A percentile compares a stretch with the other conserved stretches of the same genome.
Conservation (phyloP, 164 flowering plant genomes). For the Paratinospora sagittata region DNA sequence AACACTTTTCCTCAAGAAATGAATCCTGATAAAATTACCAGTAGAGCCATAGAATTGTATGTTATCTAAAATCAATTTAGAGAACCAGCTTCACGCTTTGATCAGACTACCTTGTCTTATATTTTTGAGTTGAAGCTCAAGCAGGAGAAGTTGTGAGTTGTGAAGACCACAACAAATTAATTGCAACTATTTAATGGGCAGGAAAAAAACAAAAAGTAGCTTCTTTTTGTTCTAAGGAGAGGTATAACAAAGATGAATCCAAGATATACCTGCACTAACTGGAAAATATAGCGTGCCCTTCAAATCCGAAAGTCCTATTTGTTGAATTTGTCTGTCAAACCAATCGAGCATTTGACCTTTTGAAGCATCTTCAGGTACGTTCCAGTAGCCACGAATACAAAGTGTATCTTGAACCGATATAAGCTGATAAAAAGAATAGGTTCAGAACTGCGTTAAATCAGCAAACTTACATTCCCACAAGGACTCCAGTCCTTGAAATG, state of each 20-base stretch:
- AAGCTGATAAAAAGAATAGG: conserved; percentile 29
- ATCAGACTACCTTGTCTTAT: neutral
- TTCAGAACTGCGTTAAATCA: neutral
- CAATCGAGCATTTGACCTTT: conserved; percentile 41
- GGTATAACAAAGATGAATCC: neutral
- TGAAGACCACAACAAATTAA: neutral
- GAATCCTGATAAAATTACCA: neutral
- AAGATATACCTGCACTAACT: conserved; percentile 42
- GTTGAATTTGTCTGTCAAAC: conserved; percentile 48
- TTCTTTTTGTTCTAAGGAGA: neutral
- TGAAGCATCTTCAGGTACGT: conserved; percentile 39
- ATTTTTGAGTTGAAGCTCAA: neutral
- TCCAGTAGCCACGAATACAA: conserved; percentile 92
- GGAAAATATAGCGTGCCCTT: conserved; percentile 69
- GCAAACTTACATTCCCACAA: neutral
- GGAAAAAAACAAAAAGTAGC: neutral
- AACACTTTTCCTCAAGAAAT: neutral
- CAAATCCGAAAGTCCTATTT: conserved; percentile 52
- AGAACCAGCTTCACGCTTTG: neutral
- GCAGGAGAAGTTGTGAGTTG: neutral
- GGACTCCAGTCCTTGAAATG: neutral
- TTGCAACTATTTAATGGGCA: neutral
- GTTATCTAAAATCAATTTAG: neutral
- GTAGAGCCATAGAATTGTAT: neutral
- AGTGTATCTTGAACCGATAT: conserved; percentile 43